phyloP scores from a whole-genome alignment of 2,329 filamentous ascomycete genomes.

The Chlorencoelia australis region DNA sequence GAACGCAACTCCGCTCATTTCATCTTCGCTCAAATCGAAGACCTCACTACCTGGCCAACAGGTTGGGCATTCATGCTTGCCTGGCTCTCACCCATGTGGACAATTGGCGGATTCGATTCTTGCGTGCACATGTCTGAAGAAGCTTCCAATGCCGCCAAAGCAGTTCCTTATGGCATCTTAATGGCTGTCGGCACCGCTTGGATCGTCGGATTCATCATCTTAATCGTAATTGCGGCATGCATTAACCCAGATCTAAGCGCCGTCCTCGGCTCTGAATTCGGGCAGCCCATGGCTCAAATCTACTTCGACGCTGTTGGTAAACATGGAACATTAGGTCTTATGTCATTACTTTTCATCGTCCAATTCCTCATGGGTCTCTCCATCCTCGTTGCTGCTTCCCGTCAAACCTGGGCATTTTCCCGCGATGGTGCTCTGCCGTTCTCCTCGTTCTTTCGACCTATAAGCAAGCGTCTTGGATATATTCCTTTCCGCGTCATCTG shows the following conservation, averaged over 20 bases:
- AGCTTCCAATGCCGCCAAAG: slow-evolving; percentile 47
- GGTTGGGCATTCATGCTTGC: slow-evolving; percentile 50
- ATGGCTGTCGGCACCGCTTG: slow-evolving; percentile 45
- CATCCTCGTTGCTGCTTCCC: slow-evolving; percentile 46
- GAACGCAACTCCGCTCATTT: slow-evolving; percentile 35
- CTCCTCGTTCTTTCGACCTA: slow-evolving; percentile 44
- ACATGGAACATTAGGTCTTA: slow-evolving; percentile 46
- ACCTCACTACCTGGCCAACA: slow-evolving; percentile 46
- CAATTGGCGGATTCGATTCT: slow-evolving; percentile 45
- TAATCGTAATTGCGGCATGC: slow-evolving; percentile 47
- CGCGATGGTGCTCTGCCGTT: slow-evolving; percentile 53
- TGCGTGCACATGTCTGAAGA: slow-evolving; percentile 53
- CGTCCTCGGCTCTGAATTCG: slow-evolving; percentile 39
- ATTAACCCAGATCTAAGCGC: slow-evolving; percentile 42
- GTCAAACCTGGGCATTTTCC: slow-evolving; percentile 54
- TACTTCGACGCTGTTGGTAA: slow-evolving; percentile 53
- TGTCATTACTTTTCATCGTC: slow-evolving; percentile 48
- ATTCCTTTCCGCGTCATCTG: slow-evolving; percentile 48
- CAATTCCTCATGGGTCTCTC: slow-evolving; percentile 53
- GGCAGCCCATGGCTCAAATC: slow-evolving; percentile 45
- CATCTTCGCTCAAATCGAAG: slow-evolving; percentile 47
- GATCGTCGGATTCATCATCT: slow-evolving; percentile 46
- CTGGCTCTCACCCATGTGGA: slow-evolving; percentile 54
- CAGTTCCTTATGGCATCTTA: slow-evolving; percentile 49
- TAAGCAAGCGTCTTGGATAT: slow-evolving; percentile 40